Evolutionary conservation across 2,329 filamentous ascomycete genomes (phyloP), one percentile per base, ranked within the genome.

Genomic region (Sporothrix schenckii): DNA sequence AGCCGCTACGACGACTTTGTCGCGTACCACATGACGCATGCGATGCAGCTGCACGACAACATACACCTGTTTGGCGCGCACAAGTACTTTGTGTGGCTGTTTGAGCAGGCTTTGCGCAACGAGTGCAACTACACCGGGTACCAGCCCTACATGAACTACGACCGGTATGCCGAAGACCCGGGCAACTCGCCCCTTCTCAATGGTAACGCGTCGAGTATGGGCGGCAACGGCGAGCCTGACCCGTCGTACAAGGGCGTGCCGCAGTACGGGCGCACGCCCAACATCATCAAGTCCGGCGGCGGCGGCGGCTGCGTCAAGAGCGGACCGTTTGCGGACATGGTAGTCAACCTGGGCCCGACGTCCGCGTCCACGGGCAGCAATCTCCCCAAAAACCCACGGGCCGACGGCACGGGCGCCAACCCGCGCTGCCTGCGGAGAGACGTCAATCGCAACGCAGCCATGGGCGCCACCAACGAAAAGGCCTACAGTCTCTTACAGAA

Each of bases 301-400:
- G 87, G 86, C 14, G 86, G 87, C 34, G 86, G 86, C 3, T 88
- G 86, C 74, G 80, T 88, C 4, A 80, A 77, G 3, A 77, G 77
- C 2, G 85, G 85, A 0, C 86, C 86, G 0, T 81, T 87, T 27
- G 77, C 77, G 34, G 81, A 82, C 76, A 79, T 81, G 78, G 77
- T 80, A 14, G 79, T 82, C 70, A 79, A 74, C 66, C 78, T 82
- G 21, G 81, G 80, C 16, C 78, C 81, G 6, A 80, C 77, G 10
- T 77, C 79, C 27, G 44, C 39, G 34, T 77, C 75, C 39, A 75
- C 75, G 30, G 73, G 70, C 41, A 74, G 74, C 66, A 74, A 74
- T 5, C 69, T 80, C 4, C 76, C 79, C 30, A 75, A 75, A 71
- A 80, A 81, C 73, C 78, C 79, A 14, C 71, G 70, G 19, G 61